These are phyloP conservation scores for Hibiscus trionum DNA, from an alignment of 345 rosid species.

Conservation along the genomic window DNA sequence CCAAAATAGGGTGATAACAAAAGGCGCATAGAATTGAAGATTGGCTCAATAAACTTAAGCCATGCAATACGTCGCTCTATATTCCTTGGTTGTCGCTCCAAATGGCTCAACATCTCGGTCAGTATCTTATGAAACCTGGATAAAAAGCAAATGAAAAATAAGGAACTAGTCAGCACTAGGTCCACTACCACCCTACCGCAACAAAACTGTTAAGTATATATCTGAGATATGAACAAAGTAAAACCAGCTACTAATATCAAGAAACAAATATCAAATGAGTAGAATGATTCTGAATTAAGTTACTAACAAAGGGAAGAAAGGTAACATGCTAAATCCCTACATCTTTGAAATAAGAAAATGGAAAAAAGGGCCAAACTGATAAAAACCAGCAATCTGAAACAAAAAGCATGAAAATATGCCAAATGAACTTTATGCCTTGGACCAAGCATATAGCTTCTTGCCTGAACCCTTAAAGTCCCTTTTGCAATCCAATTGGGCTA, in stretches of 20 bases:
- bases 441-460: background rate
- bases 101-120: slow-evolving; percentile 70
- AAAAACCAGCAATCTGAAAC: background rate
- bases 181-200: background rate
- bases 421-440: background rate
- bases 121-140: slow-evolving; percentile 66
- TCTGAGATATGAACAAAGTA: background rate
- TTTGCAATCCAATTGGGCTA: background rate
- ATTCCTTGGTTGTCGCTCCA: slow-evolving; percentile 83
- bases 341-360: too few species aligned
- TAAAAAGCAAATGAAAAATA: background rate
- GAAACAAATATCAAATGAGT: background rate
- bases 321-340: too few species aligned
- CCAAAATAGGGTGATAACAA: slow-evolving; percentile 66
- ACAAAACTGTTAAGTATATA: background rate
- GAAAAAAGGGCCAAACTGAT: background rate
- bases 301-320: background rate
- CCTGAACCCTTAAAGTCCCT: background rate
- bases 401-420: background rate
- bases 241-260: background rate
- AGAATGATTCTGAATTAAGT: background rate
- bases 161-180: background rate
- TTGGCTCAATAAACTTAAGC: slow-evolving; percentile 62
- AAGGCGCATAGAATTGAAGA: slow-evolving; percentile 54
- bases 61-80: slow-evolving; percentile 58